These are phyloP conservation scores for Pythium grandisporangium DNA, from an alignment of 352 stramenopile species.

Conservation along the genomic window DNA sequence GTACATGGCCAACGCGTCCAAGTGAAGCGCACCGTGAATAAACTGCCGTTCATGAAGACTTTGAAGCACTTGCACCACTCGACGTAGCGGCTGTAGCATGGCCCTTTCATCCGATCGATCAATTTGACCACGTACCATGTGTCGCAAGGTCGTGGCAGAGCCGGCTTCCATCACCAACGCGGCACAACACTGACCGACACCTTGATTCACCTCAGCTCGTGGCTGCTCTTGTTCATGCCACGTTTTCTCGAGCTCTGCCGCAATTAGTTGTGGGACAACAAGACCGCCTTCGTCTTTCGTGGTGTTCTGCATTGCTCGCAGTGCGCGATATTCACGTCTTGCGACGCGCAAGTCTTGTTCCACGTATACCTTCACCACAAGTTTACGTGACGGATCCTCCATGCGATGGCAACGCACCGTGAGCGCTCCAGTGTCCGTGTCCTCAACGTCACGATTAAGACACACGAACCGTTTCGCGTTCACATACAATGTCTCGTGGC, in stretches of 20 bases:
- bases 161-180: slow-evolving; percentile 34
- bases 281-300: slow-evolving; percentile 5
- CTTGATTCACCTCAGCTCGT: too few relatives aligned
- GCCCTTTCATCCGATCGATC: slow-evolving; percentile 17
- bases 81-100: slow-evolving; percentile 22
- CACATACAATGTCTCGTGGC: slow-evolving; percentile 15
- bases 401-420: slow-evolving; percentile 17
- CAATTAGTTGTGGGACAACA: slow-evolving; percentile 19
- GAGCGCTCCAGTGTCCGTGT: slow-evolving; percentile 31
- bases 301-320: slow-evolving; percentile 37
- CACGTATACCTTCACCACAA: slow-evolving; percentile 49
- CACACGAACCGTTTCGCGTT: slow-evolving; percentile 22
- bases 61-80: slow-evolving; percentile 24
- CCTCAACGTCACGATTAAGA: slow-evolving; percentile 15
- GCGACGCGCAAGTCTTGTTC: slow-evolving; percentile 41
- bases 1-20: slow-evolving; percentile 27
- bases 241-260: slow-evolving; percentile 19
- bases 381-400: background rate
- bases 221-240: slow-evolving; percentile 22
- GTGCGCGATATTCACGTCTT: slow-evolving; percentile 38
- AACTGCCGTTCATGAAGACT: slow-evolving; percentile 36
- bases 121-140: slow-evolving; percentile 22
- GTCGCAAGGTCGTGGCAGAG: slow-evolving; percentile 25
- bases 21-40: slow-evolving; percentile 41
- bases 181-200: too few relatives aligned